Base-by-base conservation (phyloP, 2,329 filamentous ascomycete species). In the Trichophaea hybrida region DNA sequence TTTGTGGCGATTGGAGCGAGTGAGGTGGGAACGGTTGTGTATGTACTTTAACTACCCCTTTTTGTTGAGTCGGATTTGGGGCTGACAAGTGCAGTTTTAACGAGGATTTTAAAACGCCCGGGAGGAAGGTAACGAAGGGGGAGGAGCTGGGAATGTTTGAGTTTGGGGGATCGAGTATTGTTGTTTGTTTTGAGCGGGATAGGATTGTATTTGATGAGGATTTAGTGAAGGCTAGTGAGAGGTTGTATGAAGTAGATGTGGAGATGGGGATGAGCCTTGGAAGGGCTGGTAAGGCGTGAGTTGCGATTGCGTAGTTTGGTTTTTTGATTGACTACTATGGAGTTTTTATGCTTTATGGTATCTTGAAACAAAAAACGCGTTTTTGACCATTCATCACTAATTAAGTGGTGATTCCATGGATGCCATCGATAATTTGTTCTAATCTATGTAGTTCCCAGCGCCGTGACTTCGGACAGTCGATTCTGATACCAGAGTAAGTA, bases 1-100 rank as follows among this genome's bases (percentile, higher is more conserved):
- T 75, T 75, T 62, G 72, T 74, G 5, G 73, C 73, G 10, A 73
- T 75, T 61, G 72, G 73, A 4, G 73, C 72, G 2, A 70, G 69
- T 2, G 69, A 74, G 53, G 73, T 74, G 1, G 73, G 73, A 1
- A 71, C 71, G 13, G 73, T 75, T 7, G 61, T 70, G 73, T 74
- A 69, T 59, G 71, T 66, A 38, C 33, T 10, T 15, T 43, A 43
- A 15, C 38, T 43, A 15, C 2, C n/a, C 24, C 24, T 24, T 24
- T 24, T 24, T 24, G 3, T 24, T 24, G 24, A 17, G 24, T 50
- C 10, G 46, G 46, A 4, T 15, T 50, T 10, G 38, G 1, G 38
- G 17, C 17, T 50, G 12, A 13, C 24, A 50, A 6, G 8, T 43
- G 32, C 54, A 73, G 72, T 24, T 70, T 74, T 48, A 64, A 72